Evolutionary conservation across 208 protist genomes (phyloP).

Genomic region (Plasmodiophora brassicae): DNA sequence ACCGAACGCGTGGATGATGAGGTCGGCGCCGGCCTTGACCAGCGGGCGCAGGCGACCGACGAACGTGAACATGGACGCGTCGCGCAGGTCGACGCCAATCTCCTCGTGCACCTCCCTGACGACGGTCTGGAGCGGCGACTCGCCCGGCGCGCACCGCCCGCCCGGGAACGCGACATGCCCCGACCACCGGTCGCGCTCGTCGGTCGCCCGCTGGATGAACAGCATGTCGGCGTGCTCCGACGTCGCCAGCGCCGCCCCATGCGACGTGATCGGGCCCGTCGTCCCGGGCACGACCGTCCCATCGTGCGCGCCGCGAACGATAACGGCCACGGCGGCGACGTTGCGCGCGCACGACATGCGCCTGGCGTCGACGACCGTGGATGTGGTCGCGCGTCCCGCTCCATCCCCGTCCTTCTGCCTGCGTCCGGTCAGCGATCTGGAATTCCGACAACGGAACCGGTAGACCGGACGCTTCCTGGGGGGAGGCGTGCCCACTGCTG

Average conservation of each 20-base stretch:
- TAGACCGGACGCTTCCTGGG: too few species aligned
- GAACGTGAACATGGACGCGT: background rate
- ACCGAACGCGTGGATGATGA: background rate
- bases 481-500: too few species aligned
- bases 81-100: constrained; percentile 42
- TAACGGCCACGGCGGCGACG: background rate
- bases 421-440: too few species aligned
- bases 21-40: background rate
- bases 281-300: background rate
- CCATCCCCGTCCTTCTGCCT: too few species aligned
- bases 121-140: constrained; percentile 62
- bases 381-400: too few species aligned
- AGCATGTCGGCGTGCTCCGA: constrained; percentile 51
- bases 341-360: too few species aligned
- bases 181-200: constrained; percentile 63
- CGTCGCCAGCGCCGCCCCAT: too few species aligned
- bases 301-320: background rate
- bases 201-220: constrained; percentile 63
- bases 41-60: background rate
- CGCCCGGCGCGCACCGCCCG: constrained; percentile 63
- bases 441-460: too few species aligned
- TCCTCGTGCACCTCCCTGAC: constrained; percentile 44
- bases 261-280: too few species aligned
- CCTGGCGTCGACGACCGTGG: too few species aligned
- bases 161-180: constrained; percentile 72